Conservation (phyloP, 179 eudicot genomes). For the Vitellaria paradoxa region DNA sequence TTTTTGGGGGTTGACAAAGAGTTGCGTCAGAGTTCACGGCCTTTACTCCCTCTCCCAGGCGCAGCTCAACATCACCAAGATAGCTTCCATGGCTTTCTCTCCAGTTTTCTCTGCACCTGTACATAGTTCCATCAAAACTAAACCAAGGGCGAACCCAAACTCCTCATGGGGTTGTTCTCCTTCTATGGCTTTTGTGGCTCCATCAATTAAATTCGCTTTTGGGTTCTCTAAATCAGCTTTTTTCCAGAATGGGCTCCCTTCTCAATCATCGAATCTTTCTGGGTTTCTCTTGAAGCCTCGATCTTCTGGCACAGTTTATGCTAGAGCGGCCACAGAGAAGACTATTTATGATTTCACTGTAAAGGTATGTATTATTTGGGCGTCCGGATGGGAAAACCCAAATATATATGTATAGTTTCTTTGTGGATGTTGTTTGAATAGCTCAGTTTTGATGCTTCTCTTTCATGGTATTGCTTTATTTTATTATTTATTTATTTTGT, state of each 20-base stretch:
- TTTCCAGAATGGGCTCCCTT: conserved; percentile 47
- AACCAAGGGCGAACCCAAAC: conserved; percentile 8
- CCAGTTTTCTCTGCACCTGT: conserved; percentile 41
- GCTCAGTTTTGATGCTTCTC: not conserved
- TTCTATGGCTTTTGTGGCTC: conserved; percentile 21
- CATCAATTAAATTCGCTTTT: conserved; percentile 27
- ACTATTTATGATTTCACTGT: conserved; percentile 80
- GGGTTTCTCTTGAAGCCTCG: conserved; percentile 44
- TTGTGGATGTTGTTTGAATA: not conserved
- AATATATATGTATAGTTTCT: not conserved
- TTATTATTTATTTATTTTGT: not conserved
- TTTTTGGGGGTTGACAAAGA: no score
- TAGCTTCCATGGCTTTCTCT: conserved; percentile 49
- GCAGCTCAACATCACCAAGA: not conserved
- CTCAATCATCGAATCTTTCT: conserved; percentile 29
- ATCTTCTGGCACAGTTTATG: conserved; percentile 32
- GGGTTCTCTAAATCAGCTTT: conserved; percentile 47
- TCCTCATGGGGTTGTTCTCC: conserved; percentile 22
- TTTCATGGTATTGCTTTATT: not conserved
- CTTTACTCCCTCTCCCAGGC: not conserved
- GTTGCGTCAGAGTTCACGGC: no score
- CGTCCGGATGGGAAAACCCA: no score
- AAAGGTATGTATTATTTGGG: conserved; percentile 41
- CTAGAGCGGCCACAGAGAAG: conserved; percentile 78
- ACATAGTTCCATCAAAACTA: conserved; percentile 22